Evolutionary conservation across 2,329 filamentous ascomycete species (phyloP), one percentile per base, ranked within the genome.

Genomic region (Fusarium agapanthi): DNA sequence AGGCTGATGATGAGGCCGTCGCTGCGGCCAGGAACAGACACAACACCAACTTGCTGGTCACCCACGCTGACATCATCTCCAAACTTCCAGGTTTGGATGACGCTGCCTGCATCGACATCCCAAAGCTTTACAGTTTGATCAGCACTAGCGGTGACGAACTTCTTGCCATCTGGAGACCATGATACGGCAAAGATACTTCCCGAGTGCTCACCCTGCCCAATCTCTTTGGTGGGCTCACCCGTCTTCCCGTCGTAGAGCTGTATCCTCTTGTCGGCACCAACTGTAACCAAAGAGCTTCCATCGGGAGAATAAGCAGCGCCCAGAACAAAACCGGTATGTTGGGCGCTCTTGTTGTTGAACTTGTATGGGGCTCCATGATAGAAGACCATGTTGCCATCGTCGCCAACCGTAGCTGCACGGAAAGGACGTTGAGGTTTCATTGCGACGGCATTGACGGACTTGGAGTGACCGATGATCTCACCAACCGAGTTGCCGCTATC

Each of bases 161-260:
- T 90, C 79, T 91, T 95, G 32, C 94, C 95, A 80, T 98, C 95
- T 68, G 90, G 90, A 3, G 93, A 89, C 96, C 96, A 99, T 24
- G 93, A 94, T 10, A 98, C 91, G 28, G 92, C 92, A 79, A 98
- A 97, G 65, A 99, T 96, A 80, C 94, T 97, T 53, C 96, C 96
- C 11, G 91, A 95, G 81, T 99, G 96, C 73, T 91, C 91, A n/a
- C 90, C 91, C 73, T 95, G 92, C 15, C 92, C 93, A 76, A 99
- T 92, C 75, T 93, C 88, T 66, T 86, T 88, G 48, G 90, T 93
- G 2, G 92, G 88, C 79, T 97, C 95, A 35, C 96, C 96, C 22
- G 95, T 97, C 87, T 97, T 97, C 70, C 95, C 96, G 80, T 99
- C 95, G 80, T 98, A 99, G 15, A 99, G 86, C 86, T 96, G 97